Evolutionary conservation across 2,329 filamentous ascomycete genomes (phyloP).

Genomic region (Trichoderma lentiforme): DNA sequence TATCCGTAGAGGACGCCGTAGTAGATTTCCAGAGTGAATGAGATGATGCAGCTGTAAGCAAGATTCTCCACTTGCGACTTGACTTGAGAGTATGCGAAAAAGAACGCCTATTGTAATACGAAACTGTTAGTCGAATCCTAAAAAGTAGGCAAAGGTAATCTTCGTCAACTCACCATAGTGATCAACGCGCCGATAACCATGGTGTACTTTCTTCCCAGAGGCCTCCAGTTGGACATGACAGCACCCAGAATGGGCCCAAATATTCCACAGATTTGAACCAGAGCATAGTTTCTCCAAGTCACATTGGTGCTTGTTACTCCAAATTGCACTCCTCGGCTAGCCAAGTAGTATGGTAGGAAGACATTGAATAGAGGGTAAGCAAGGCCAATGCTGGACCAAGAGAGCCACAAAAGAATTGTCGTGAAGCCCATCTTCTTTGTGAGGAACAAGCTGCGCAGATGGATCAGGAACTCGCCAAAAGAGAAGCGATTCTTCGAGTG

Average conservation of each 20-base stretch:
- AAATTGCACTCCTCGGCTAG: conserved; percentile 30
- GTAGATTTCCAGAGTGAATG: conserved; percentile 52
- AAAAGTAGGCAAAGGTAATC: neutral
- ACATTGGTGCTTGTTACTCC: conserved; percentile 52
- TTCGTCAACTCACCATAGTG: conserved; percentile 27
- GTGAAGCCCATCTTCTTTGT: conserved; percentile 55
- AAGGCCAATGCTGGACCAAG: conserved; percentile 63
- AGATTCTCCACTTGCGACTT: conserved; percentile 28
- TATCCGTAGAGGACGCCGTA: conserved; percentile 56
- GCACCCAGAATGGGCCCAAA: conserved; percentile 63
- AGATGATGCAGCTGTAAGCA: conserved; percentile 36
- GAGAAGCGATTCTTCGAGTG: conserved; percentile 28
- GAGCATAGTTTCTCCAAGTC: conserved; percentile 65
- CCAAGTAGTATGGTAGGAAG: conserved; percentile 50
- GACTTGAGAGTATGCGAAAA: conserved; percentile 41
- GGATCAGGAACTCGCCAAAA: conserved; percentile 35
- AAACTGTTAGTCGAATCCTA: neutral
- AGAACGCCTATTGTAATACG: conserved; percentile 28
- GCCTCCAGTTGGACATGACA: conserved; percentile 57
- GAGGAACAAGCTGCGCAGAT: conserved; percentile 59
- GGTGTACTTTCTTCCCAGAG: conserved; percentile 55
- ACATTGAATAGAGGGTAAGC: conserved; percentile 69
- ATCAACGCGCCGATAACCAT: conserved; percentile 40
- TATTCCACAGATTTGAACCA: conserved; percentile 61
- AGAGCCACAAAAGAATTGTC: conserved; percentile 60